A percentile compares a stretch with the other conserved stretches of the same genome.
These are phyloP conservation scores for Phytophthora pisi DNA, from an alignment of 352 stramenopile species.

Conservation along the genomic window DNA sequence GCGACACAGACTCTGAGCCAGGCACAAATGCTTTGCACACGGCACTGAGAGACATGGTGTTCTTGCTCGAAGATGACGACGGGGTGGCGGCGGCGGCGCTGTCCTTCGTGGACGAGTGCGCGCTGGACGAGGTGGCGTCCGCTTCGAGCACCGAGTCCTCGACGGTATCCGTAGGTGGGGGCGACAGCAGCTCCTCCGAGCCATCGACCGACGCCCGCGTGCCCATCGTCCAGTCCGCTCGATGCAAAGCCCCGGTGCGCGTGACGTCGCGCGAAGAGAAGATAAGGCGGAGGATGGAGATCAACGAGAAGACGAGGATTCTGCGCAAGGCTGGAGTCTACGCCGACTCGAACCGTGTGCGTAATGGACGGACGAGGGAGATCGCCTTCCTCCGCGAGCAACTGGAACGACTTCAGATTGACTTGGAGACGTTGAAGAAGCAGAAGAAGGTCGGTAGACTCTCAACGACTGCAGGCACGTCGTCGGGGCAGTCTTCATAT, in stretches of 20 bases:
- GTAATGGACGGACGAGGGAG: slow-evolving; percentile 34
- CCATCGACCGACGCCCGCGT: background rate
- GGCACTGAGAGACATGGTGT: slow-evolving; percentile 9
- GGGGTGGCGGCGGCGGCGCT: slow-evolving; percentile 25
- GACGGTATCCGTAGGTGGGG: background rate
- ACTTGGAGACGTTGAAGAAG: slow-evolving; percentile 13
- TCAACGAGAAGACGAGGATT: slow-evolving; percentile 18
- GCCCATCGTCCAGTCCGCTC: slow-evolving; percentile 18
- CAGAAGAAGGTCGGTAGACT: background rate
- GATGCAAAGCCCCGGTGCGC: slow-evolving; percentile 22
- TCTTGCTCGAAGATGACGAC: slow-evolving; percentile 27
- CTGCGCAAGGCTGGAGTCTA: slow-evolving; percentile 26
- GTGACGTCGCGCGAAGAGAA: slow-evolving; percentile 13
- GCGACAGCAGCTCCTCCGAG: background rate
- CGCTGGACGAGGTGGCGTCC: background rate
- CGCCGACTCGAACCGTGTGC: slow-evolving; percentile 35
- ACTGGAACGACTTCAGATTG: slow-evolving; percentile 34
- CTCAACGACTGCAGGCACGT: background rate
- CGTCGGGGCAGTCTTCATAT: background rate
- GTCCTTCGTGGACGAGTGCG: slow-evolving; percentile 30
- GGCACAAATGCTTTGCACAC: slow-evolving; percentile 10
- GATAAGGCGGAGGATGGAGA: slow-evolving; percentile 11
- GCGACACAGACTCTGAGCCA: background rate
- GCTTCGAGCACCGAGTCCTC: slow-evolving; percentile 1
- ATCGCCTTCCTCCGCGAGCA: slow-evolving; percentile 41